Conservation (phyloP, 23 red algal genomes). For the Gracilaria gracilis region DNA sequence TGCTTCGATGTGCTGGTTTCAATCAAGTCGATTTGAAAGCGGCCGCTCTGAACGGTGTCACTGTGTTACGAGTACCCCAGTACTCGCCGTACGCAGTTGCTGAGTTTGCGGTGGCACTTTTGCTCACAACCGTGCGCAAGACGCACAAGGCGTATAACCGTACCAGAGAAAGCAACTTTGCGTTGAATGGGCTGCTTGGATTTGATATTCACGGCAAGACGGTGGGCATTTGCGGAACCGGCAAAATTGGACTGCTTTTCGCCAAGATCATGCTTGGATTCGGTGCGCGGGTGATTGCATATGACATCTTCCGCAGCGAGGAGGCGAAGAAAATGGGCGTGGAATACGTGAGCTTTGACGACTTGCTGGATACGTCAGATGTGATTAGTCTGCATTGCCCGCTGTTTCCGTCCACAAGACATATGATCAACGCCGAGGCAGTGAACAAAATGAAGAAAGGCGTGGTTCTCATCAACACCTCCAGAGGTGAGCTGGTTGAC, state of each 20-base stretch:
- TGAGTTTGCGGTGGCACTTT: constrained; percentile 76
- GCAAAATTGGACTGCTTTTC: constrained; percentile 72
- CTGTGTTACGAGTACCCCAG: constrained; percentile 75
- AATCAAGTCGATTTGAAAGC: constrained; percentile 83
- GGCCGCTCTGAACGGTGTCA: constrained; percentile 49
- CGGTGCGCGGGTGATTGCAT: constrained; percentile 67
- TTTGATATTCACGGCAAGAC: constrained; percentile 81
- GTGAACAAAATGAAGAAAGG: constrained; percentile 78
- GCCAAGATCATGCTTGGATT: constrained; percentile 73
- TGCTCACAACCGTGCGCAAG: constrained; percentile 73
- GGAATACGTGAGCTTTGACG: constrained; percentile 60
- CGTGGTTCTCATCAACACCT: constrained; percentile 81
- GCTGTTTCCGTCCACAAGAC: constrained; percentile 61
- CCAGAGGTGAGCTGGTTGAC: constrained; percentile 76
- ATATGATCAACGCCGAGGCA: constrained; percentile 67
- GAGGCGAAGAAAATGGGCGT: constrained; percentile 68
- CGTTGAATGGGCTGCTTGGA: constrained; percentile 68
- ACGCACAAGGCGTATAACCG: constrained; percentile 85
- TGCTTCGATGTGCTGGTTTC: constrained; percentile 84
- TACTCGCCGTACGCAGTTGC: constrained; percentile 87
- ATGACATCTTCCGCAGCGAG: constrained; percentile 49
- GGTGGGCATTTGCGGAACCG: constrained; percentile 77
- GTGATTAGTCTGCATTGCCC: constrained; percentile 86
- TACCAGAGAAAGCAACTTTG: constrained; percentile 82
- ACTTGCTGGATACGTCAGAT: constrained; percentile 38